These are phyloP conservation scores for Pestalotiopsis sp. DNA, from an alignment of 2,329 filamentous ascomycete genomes.

Conservation along the genomic window DNA sequence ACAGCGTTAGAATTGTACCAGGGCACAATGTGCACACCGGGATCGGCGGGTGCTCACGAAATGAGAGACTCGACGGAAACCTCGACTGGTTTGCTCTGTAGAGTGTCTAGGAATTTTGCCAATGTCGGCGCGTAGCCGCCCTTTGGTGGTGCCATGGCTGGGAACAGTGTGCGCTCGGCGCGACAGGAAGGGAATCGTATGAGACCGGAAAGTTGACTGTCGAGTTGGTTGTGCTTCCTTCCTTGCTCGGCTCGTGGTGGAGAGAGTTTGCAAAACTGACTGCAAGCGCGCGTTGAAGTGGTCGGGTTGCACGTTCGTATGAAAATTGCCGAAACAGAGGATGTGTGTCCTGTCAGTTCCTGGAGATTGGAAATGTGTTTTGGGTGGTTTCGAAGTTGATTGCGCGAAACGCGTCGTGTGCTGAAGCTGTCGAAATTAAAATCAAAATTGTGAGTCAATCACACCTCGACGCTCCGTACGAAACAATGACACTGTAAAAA, in stretches of 20 bases:
- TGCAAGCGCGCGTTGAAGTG: background rate
- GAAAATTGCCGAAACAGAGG: background rate
- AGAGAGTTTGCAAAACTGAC: background rate
- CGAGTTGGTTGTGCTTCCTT: constrained; percentile 12
- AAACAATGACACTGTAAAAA: background rate
- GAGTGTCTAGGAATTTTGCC: constrained; percentile 75
- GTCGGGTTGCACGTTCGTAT: background rate
- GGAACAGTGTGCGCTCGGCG: background rate
- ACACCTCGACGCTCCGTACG: background rate
- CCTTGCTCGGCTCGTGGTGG: background rate
- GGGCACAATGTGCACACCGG: background rate
- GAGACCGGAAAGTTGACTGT: constrained; percentile 14
- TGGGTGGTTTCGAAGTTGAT: background rate
- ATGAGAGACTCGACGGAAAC: constrained; percentile 82
- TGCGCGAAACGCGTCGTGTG: background rate
- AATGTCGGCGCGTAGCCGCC: constrained; percentile 71
- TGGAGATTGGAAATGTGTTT: background rate
- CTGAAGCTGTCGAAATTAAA: background rate
- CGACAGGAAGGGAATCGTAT: constrained; percentile 11
- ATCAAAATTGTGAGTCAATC: constrained; percentile 9
- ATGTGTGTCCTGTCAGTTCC: background rate
- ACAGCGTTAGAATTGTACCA: constrained; percentile 9
- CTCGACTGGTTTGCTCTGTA: constrained; percentile 77
- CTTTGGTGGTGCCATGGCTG: constrained; percentile 58
- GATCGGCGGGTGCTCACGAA: constrained; percentile 60